Base-by-base conservation (phyloP, 257 asterid genomes). In the Fraxinus cuspidata region DNA sequence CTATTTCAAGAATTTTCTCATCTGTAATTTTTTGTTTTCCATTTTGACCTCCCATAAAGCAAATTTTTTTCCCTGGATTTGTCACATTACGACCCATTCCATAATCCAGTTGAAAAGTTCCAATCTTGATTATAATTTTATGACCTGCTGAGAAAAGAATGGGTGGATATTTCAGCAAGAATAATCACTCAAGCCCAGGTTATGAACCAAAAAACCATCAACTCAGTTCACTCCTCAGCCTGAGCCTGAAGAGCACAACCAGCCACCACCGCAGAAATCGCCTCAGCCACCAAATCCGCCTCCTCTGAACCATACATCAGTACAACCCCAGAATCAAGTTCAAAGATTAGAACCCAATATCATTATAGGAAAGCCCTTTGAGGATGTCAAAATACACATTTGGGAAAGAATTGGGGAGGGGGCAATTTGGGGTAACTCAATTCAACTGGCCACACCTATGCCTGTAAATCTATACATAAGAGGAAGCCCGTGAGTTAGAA, bases 341-440 rank as follows among this genome's bases (percentile, higher is more conserved):
- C 88, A 84, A 27, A 83, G 83, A 74, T n/a, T 85, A 42, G 88
- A 90, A 73, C 86, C 83, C 73, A 90, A 87, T 34, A 86, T 78
- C 86, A 88, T 90, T 29, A 58, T 90, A 4, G 96, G 92, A 1
- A 90, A 88, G 85, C 90, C 88, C 65, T 88, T 88, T 71, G 96
- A 88, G 79, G 89, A 88, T 4, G 80, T 84, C 86, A 11, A 79
- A 70, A 21, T 88, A 88, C 83, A 76, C 84, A 12, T 56, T 90
- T 29, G 93, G 96, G 40, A 87, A 88, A 40, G 96, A 90, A 79
- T 75, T 90, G 76, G 96, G 92, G 0, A 80, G 93, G 81, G 96
- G 93, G 23, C 93, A 90, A 15, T 90, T 90, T 77, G 93, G 96
- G 75, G 90, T 90, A 3, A 90, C 96, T 21, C 88, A 88, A 80